These are phyloP conservation scores for Teratosphaeria destructans DNA, from an alignment of 2,329 filamentous ascomycete genomes.

Conservation along the genomic window DNA sequence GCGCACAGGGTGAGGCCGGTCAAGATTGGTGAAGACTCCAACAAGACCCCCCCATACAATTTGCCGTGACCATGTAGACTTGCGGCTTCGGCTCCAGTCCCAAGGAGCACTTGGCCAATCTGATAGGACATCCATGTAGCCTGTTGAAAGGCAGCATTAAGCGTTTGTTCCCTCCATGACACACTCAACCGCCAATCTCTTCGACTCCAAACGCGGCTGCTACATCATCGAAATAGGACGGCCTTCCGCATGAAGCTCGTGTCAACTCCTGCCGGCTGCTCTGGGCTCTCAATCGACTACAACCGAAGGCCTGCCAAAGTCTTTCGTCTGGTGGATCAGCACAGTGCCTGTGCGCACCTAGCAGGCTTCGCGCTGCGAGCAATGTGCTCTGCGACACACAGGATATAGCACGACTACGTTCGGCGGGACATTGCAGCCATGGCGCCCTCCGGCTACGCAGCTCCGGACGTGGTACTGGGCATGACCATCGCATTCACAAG, in stretches of 20 bases:
- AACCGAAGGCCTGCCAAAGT: neutral
- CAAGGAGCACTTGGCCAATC: neutral
- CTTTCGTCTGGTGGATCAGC: no score
- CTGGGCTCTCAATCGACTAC: neutral
- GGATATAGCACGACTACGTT: neutral
- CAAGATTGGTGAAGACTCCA: neutral
- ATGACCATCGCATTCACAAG: conserved; percentile 12
- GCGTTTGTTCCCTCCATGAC: neutral
- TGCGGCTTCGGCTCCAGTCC: neutral
- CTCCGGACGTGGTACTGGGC: conserved; percentile 9
- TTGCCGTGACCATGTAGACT: neutral
- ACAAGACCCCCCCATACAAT: neutral
- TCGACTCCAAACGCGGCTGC: neutral
- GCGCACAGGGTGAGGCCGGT: neutral
- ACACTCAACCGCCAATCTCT: neutral
- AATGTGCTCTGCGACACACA: neutral
- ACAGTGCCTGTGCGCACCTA: neutral
- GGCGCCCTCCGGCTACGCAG: conserved; percentile 12
- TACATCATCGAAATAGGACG: neutral
- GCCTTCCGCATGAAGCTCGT: neutral
- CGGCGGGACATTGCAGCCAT: neutral
- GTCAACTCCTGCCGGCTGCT: neutral
- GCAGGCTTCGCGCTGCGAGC: neutral
- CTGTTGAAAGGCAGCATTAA: neutral
- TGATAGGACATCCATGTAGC: neutral